Base-by-base conservation (phyloP, 2,329 filamentous ascomycete species). In the Pseudogymnoascus sp. region DNA sequence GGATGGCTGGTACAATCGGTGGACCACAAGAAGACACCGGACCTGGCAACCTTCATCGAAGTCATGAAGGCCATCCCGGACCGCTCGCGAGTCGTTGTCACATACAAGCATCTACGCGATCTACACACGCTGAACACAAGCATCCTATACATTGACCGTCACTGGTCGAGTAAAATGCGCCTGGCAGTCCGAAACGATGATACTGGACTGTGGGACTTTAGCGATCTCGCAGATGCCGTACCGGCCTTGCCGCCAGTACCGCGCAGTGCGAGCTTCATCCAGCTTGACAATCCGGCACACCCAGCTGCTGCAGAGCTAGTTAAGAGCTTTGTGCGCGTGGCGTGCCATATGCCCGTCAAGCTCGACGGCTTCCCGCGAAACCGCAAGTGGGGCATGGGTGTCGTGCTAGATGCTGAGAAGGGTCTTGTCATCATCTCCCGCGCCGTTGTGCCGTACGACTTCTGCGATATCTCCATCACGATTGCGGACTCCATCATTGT, bases 291-390 rank as follows among this genome's bases (percentile, higher is more conserved):
- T 68, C 89, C 93, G 64, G 89, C 89, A 63, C 89, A 97, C 72
- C 87, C 91, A 25, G 90, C 91, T 15, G 92, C 94, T n/a, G 92
- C 92, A 2, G 91, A 96, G 67, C 85, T 99, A 65, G 90, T 99
- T 39, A 88, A 90, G 67, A 97, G 92, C 72, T 97, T 99, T 73
- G 93, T 99, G 27, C 89, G 94, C 39, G 89, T 99, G 62, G 88
- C 90, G 66, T 96, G 92, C 69, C 90, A 88, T 25, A 93, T 99
- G 88, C 94, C 94, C 0, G 79, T 99, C 65, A 97, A 97, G 79
- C 83, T 99, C 8, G 94, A 99, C 73, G 94, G 94, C n/a, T 99
- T 96, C 73, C 95, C 94, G 5, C 91, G 94, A 74, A 91, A 94
- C 67, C 84, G 92, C 58, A 94, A 96, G 76, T 94, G 92, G 78